Percentiles rank a stretch among this genome's conserved stretches.
phyloP scores from a whole-genome alignment of 78 protist species.

The Monocercomonoides exilis region DNA sequence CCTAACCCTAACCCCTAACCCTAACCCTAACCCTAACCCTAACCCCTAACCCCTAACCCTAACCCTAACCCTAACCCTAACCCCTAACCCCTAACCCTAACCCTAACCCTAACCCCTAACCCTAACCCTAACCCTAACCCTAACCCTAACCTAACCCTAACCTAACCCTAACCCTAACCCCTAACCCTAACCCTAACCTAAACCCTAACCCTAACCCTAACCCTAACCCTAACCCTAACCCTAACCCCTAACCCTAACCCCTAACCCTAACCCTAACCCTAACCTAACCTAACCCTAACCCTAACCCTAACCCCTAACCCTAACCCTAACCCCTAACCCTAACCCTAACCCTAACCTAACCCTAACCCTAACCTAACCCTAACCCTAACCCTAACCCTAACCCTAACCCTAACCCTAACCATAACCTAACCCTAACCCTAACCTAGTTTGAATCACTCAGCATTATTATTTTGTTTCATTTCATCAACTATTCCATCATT shows the following conservation, averaged over 20 bases:
- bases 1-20: conserved; percentile 7
- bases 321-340: conserved; percentile 23
- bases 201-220: conserved; percentile 25
- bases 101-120: not conserved
- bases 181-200: conserved; percentile 15
- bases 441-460: not conserved
- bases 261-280: conserved; percentile 26
- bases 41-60: conserved; percentile 6
- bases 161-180: conserved; percentile 15
- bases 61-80: conserved; percentile 25
- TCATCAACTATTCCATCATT: no score
- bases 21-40: conserved; percentile 2
- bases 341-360: conserved; percentile 25
- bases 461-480: no score
- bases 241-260: no score
- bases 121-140: conserved; percentile 3
- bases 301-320: conserved; percentile 26
- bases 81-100: conserved; percentile 23
- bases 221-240: conserved; percentile 14
- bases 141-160: conserved; percentile 7
- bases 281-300: conserved; percentile 26
- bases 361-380: conserved; percentile 3
- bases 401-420: conserved; percentile 26
- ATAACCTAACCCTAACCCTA: conserved; percentile 20
- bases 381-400: conserved; percentile 25